Evolutionary conservation across 2,329 filamentous ascomycete species (phyloP), one percentile per base, ranked within the genome.

Genomic region (Aspergillus sp.): DNA sequence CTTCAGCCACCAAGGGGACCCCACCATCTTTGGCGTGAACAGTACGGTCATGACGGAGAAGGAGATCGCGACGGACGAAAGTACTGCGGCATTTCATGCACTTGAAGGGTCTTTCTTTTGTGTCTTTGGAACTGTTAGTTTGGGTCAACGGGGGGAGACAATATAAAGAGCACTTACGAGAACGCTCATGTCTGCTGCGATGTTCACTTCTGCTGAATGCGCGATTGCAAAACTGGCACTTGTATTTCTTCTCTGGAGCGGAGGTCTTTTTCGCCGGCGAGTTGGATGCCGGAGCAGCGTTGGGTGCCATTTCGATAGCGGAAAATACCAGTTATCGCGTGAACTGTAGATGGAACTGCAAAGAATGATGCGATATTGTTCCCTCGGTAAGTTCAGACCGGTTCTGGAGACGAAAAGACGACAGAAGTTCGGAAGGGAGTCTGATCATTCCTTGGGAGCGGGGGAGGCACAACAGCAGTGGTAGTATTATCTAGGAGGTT

Each of bases 21-120:
- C 93, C 91, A 60, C 91, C 91, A 74, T 98, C 93, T 74, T 97
- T 97, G 53, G 93, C 93, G 73, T 98, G 93, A 55, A 98, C 93
- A 56, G 93, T 98, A 63, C 93, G 88, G 72, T 98, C 93, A 75
- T 98, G 93, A 69, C 93, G 87, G 58, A 98, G 83, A 46, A 98
- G 84, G 54, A 98, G 80, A 74, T 98, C 93, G 72, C 93, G 88
- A 69, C 93, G 88, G 62, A 98, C 93, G 68, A 98, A 98, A 53
- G 93, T 98, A 78, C 90, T 96, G 65, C 90, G 82, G 73, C 93
- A 98, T 76, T 98, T 98, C 76, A 89, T 80, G 74, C 93, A 98
- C 71, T 97, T 97, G 80, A 98, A 98, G 33, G 93, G 93, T 54
- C 93, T 85, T 73, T 97, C 93, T 74, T 98, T 98, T 56, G 93